Evolutionary conservation across 768 basidiomycete genomes (phyloP), one percentile per base, ranked within the genome.

Genomic region (Serendipita vermifera): DNA sequence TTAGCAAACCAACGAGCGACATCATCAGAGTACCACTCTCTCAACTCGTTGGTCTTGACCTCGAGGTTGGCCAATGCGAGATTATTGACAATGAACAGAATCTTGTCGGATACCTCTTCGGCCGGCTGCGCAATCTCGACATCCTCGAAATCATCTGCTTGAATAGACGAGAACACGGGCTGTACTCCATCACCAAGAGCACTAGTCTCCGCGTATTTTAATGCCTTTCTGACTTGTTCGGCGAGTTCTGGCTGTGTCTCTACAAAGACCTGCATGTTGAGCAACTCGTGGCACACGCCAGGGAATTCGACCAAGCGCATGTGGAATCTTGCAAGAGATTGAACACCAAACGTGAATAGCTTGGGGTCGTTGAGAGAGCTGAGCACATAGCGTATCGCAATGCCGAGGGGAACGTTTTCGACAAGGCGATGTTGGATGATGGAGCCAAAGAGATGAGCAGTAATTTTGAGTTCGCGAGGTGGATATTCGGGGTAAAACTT

Each of bases 401-500:
- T 96, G 53, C 88, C 88, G 17, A 98, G 83, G 20, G 96, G 88
- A 57, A 93, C 87, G 65, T 85, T 85, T 67, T 98, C 90, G 64
- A 99, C 83, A 51, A 99, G 79, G 63, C 89, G 83, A 65, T 86
- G 81, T 62, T 96, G 88, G 62, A 99, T 96, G 63, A 99, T 79
- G 29, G 91, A 92, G 32, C 96, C 96, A 60, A 98, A 98, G 27
- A 99, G 78, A 65, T 90, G 85, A 43, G 88, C 96, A 5, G 96
- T 98, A 82, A 98, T 91, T 54, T 83, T 82, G 41, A 98, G 77
- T 71, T 98, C 92, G 61, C 92, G 86, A 35, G 87, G 76, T 24
- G 96, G 96, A 64, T 91, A 91, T 36, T 87, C 85, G 66, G 94
- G 90, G 80, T 98, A 96, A 76, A 97, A 99, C 65, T 92, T 93